Conservation (phyloP, 257 asterid species). For the Cordia subcordata region DNA sequence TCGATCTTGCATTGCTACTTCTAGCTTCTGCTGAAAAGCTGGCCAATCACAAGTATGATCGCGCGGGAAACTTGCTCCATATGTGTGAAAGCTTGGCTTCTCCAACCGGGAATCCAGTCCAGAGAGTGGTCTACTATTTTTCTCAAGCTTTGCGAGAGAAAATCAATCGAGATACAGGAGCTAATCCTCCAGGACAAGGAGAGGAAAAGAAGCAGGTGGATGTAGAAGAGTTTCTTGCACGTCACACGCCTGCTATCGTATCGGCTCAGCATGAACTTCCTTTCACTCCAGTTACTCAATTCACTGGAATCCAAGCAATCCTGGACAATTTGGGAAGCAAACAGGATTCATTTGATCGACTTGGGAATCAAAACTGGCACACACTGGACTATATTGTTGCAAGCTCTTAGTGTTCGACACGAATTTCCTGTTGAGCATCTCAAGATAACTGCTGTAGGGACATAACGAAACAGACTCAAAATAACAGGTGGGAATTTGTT, state of each 20-base stretch:
- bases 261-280: conserved; percentile 39
- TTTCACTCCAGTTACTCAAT: conserved; percentile 34
- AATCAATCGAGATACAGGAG: conserved; percentile 26
- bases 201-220: not conserved
- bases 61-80: conserved; percentile 23
- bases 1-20: conserved; percentile 35
- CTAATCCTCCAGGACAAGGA: not conserved
- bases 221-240: conserved; percentile 2
- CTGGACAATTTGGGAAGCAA: conserved; percentile 28
- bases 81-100: conserved; percentile 23
- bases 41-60: conserved; percentile 23
- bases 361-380: conserved; percentile 38
- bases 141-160: conserved; percentile 24
- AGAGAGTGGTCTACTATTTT: conserved; percentile 31
- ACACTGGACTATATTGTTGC: conserved; percentile 50
- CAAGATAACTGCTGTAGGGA: conserved; percentile 46
- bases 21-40: conserved; percentile 52
- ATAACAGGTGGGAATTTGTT: conserved; percentile 28
- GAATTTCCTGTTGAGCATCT: conserved; percentile 33
- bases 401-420: conserved; percentile 36
- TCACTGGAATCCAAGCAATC: conserved; percentile 40
- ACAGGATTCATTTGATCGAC: conserved; percentile 42
- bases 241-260: conserved; percentile 6
- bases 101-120: conserved; percentile 27
- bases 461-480: conserved; percentile 18